phyloP scores from a whole-genome alignment of 495 filamentous ascomycete genomes.

The Talaromyces liani region DNA sequence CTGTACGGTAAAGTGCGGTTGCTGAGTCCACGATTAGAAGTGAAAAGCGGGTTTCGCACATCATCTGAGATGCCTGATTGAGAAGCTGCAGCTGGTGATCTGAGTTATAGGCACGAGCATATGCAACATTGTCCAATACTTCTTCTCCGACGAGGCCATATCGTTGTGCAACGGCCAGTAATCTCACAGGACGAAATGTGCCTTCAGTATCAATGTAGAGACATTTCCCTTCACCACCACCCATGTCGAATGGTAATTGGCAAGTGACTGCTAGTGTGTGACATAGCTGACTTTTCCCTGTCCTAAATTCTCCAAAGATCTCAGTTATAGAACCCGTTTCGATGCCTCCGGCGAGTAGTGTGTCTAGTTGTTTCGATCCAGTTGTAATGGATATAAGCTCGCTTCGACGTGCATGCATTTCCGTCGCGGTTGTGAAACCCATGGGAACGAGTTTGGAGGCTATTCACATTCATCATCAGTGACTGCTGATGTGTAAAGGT shows the following conservation, averaged over 20 bases:
- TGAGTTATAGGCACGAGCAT: conserved; percentile 95
- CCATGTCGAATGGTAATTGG: conserved; percentile 97
- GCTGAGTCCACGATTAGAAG: conserved; percentile 92
- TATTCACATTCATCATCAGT: conserved; percentile 20
- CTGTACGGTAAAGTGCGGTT: conserved; percentile 89
- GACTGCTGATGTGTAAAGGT: neutral
- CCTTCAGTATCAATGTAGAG: conserved; percentile 99
- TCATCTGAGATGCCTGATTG: conserved; percentile 94
- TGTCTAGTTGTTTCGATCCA: conserved; percentile 93
- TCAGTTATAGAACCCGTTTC: conserved; percentile 99
- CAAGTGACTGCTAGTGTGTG: conserved; percentile 98
- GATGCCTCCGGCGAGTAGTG: conserved; percentile 85
- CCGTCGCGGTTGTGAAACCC: conserved; percentile 98
- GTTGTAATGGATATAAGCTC: conserved; percentile 97
- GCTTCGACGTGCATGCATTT: conserved; percentile 95
- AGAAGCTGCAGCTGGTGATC: conserved; percentile 94
- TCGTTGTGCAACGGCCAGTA: conserved; percentile 84
- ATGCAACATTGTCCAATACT: conserved; percentile 95
- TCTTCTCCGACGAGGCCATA: conserved; percentile 95
- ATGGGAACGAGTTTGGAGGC: conserved; percentile 94
- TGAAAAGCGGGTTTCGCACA: conserved; percentile 97
- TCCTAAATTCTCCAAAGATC: conserved; percentile 96
- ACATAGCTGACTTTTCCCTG: conserved; percentile 96
- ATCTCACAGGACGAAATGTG: conserved; percentile 87
- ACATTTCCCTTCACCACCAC: conserved; percentile 95